Base-by-base conservation (phyloP, 768 basidiomycete species). In the Mycena metata region DNA sequence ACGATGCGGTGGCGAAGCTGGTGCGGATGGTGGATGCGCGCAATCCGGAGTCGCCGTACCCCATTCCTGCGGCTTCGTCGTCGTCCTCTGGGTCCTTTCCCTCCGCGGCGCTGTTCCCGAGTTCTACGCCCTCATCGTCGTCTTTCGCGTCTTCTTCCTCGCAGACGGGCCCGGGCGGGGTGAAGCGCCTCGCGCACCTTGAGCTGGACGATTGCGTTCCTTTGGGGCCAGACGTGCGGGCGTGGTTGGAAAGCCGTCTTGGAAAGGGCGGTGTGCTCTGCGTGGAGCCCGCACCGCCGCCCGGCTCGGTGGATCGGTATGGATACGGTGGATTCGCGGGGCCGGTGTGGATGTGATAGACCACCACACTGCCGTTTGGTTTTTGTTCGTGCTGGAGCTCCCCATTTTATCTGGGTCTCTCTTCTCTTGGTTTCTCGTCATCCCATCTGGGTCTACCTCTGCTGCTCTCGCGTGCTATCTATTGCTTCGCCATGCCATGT, bases 1-100 rank as follows among this genome's bases (percentile, higher is more conserved):
- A 83, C 36, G 91, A 92, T 57, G 89, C 87, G 30, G 86, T 91
- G 26, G 82, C 83, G 57, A 90, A 89, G 78, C 84, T 94, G 21
- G 90, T 94, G 26, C 86, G 88, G 75, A 84, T 93, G 79, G 84
- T 94, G 23, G 91, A 93, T 52, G 85, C 86, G 63, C 82, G 92
- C 58, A 94, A 94, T 74, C 92, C 93, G 0, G 83, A 82, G n/a
- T 23, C 47, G 47, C 47, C 30, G 30, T 30, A 30, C 30, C 30
- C 30, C 30, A 30, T 30, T 30, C 30, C 30, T 30, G 30, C 30
- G 30, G 3, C 30, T 3, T 30, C 30, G 30, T 30, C 30, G 30
- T 30, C 30, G 30, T 30, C 30, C 30, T 30, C 30, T 30, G 30
- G 3, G 30, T 30, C 30, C 6, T 30, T 30, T 30, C 30, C 30